Conservation (phyloP, 345 rosid species). For the Garcia nutans region DNA sequence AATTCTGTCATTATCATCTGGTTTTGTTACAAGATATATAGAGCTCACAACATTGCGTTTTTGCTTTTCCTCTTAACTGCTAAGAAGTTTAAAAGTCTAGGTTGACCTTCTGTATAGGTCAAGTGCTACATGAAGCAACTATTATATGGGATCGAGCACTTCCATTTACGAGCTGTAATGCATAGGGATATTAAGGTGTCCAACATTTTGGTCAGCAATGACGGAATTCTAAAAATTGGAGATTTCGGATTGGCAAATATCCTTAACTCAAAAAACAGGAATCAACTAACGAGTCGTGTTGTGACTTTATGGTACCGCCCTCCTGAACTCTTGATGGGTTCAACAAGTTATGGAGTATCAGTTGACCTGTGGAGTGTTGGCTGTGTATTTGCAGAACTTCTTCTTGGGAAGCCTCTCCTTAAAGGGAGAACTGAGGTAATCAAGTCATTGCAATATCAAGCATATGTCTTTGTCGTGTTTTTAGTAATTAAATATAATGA, state of each 20-base stretch:
- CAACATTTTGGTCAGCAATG: slow-evolving; percentile 66
- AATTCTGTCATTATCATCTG: not conserved
- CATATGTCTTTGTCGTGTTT: not conserved
- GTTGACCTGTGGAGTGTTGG: slow-evolving; percentile 82
- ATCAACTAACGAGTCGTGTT: slow-evolving; percentile 70
- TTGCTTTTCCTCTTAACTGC: not conserved
- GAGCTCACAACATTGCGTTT: not conserved
- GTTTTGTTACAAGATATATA: not conserved
- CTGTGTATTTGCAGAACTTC: slow-evolving; percentile 70
- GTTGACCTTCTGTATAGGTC: slow-evolving; percentile 32
- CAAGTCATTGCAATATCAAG: not conserved
- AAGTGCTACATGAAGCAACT: slow-evolving; percentile 86
- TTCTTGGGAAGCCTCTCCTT: slow-evolving; percentile 59
- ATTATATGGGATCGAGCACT: slow-evolving; percentile 63
- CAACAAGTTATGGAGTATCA: slow-evolving; percentile 65
- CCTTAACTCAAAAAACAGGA: slow-evolving; percentile 42
- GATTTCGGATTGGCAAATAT: slow-evolving; percentile 77
- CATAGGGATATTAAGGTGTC: slow-evolving; percentile 75
- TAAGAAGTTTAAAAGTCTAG: slow-evolving; percentile 12
- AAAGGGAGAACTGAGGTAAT: slow-evolving; percentile 81
- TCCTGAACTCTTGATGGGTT: slow-evolving; percentile 83
- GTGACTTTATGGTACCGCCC: slow-evolving; percentile 86
- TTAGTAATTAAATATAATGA: not conserved
- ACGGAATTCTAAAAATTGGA: slow-evolving; percentile 64
- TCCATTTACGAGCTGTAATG: slow-evolving; percentile 65